Conservation (phyloP, 371 early-diverging fungal genomes). For the Ordospora colligata region DNA sequence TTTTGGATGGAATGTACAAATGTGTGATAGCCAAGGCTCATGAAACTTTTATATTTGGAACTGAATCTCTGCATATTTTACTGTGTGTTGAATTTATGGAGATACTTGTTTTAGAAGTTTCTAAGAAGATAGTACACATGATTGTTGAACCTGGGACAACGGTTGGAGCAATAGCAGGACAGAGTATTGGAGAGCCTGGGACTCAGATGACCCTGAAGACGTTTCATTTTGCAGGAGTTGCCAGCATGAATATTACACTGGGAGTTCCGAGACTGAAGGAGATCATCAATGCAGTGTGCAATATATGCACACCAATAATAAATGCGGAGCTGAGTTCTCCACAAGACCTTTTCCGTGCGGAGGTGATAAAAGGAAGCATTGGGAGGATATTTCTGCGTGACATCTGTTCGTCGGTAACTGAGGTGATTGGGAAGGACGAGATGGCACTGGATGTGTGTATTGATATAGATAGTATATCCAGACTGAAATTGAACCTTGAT, state of each 20-base stretch:
- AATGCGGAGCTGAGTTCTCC: slow-evolving; percentile 64
- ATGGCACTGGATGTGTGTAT: slow-evolving; percentile 30
- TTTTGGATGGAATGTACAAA: neutral
- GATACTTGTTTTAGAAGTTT: neutral
- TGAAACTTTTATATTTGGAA: neutral
- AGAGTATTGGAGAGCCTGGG: slow-evolving; percentile 95
- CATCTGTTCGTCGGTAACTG: slow-evolving; percentile 41
- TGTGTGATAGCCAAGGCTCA: neutral
- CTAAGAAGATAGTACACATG: slow-evolving; percentile 13
- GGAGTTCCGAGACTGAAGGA: slow-evolving; percentile 98
- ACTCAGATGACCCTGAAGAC: slow-evolving; percentile 99
- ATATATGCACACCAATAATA: slow-evolving; percentile 88
- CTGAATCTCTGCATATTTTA: neutral
- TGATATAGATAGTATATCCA: neutral
- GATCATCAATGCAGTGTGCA: slow-evolving; percentile 66
- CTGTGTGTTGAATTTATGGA: neutral
- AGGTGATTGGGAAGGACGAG: neutral
- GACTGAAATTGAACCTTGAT: slow-evolving; percentile 67
- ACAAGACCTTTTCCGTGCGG: slow-evolving; percentile 20
- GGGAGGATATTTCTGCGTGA: slow-evolving; percentile 78
- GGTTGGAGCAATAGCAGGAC: slow-evolving; percentile 85
- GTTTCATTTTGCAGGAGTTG: slow-evolving; percentile 99
- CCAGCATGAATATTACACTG: slow-evolving; percentile 91
- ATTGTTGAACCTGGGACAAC: slow-evolving; percentile 74
- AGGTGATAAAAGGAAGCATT: slow-evolving; percentile 79